A percentile compares a stretch with the other conserved stretches of the same genome.
Evolutionary conservation across 108 stramenopile species (phyloP).

Genomic region (Cyclotella kingstonii): DNA sequence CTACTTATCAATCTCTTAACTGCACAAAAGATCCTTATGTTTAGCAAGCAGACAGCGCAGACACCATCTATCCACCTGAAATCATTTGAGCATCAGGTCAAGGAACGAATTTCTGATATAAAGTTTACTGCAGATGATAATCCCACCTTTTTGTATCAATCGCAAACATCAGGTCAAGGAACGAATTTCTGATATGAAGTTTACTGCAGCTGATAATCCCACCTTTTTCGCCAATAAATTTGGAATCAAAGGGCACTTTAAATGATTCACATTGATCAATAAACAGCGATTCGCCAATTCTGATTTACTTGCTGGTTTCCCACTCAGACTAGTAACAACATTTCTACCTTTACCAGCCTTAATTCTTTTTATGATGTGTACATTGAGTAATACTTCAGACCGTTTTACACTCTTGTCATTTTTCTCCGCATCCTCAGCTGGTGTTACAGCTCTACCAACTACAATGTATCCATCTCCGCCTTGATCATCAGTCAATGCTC

Average conservation of each 20-base stretch:
- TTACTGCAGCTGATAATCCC: conserved; percentile 57
- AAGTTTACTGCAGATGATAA: conserved; percentile 60
- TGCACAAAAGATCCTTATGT: too few species aligned
- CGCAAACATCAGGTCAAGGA: conserved; percentile 20
- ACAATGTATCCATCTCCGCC: conserved; percentile 75
- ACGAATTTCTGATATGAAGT: conserved; percentile 57
- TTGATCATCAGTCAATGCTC: conserved; percentile 53
- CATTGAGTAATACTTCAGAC: conserved; percentile 44
- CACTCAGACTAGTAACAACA: conserved; percentile 16
- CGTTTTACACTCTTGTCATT: conserved; percentile 26
- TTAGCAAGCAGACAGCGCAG: too few species aligned
- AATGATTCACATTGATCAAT: conserved; percentile 76
- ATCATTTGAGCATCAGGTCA: conserved; percentile 25
- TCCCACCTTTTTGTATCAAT: neutral
- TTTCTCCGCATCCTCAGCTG: conserved; percentile 31
- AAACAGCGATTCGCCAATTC: conserved; percentile 53
- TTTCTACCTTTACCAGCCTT: conserved; percentile 11
- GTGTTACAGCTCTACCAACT: conserved; percentile 65
- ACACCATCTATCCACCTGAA: too few species aligned
- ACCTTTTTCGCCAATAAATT: conserved; percentile 71
- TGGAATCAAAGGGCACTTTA: conserved; percentile 74
- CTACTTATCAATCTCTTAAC: too few species aligned
- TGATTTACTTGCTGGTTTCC: conserved; percentile 40
- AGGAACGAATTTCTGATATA: conserved; percentile 47
- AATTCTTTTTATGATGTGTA: conserved; percentile 42